These are phyloP conservation scores for Ascochyta rabiei DNA, from an alignment of 2,329 filamentous ascomycete species.

Conservation along the genomic window DNA sequence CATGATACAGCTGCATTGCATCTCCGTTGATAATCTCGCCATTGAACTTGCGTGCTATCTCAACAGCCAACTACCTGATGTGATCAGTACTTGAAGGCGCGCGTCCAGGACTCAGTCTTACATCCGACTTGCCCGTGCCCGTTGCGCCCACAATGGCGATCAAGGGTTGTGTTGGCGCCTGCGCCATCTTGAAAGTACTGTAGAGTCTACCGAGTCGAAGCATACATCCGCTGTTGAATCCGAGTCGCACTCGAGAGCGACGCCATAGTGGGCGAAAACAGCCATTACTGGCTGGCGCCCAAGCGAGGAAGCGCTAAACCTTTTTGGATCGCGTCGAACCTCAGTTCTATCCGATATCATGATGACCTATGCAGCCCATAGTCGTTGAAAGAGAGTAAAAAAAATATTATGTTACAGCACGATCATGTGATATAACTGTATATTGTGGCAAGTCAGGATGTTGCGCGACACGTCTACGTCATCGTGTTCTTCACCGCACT, in stretches of 20 bases:
- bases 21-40: constrained; percentile 97
- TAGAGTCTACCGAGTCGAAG: constrained; percentile 27
- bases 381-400: too few species aligned
- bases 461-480: too few species aligned
- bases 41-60: constrained; percentile 80
- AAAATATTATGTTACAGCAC: too few species aligned
- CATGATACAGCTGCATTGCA: constrained; percentile 96
- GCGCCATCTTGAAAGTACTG: constrained; percentile 31
- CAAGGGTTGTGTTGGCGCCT: constrained; percentile 59
- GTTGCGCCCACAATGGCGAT: constrained; percentile 87
- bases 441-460: too few species aligned
- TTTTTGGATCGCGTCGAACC: neutral
- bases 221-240: constrained; percentile 27
- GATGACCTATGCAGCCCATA: neutral
- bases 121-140: constrained; percentile 91
- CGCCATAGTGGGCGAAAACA: neutral
- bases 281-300: constrained; percentile 1
- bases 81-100: constrained; percentile 43
- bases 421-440: too few species aligned
- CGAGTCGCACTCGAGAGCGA: constrained; percentile 2
- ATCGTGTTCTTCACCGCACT: too few species aligned
- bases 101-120: constrained; percentile 49
- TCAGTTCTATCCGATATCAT: neutral
- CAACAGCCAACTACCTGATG: constrained; percentile 76
- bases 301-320: constrained; percentile 10